Evolutionary conservation across 805 yeast genomes (phyloP), one percentile per base, ranked within the genome.

Genomic region (Kregervanrija delftensis): DNA sequence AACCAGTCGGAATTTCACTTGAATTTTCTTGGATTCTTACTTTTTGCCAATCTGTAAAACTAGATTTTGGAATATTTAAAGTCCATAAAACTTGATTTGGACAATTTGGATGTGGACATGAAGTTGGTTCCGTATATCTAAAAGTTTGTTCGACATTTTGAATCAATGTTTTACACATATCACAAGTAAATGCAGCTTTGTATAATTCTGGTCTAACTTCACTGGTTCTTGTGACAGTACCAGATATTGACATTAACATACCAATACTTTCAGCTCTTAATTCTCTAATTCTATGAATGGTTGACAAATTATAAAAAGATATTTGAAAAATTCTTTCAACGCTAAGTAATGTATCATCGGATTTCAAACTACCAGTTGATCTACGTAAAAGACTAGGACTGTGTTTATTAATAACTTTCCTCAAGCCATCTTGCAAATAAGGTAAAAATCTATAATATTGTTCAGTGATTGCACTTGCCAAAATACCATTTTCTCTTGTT

Each of bases 1-100:
- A 89, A 30, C 99, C 99, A 0, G 96, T 88, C 28, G 99, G 99
- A 46, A 91, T 91, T 65, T 91, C 98, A 55, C 74, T 85, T n/a
- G 97, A 82, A 58, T 91, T 93, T 60, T 91, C 99, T 63, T 91
- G 99, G 52, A 91, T 85, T 56, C 97, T 78, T 22, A 89, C 91
- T 52, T 85, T 85, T 64, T 91, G 99, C 99, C 99, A 91, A 70
- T 91, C 98, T 50, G 88, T 72, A 58, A 93, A 91, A 49, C 83
- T 86, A 0, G 96, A 86, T 63, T 88, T 87, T 33, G 85, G 66
- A 30, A 91, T 81, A 56, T 86, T 82, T 46, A 93, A 68, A 1
- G 95, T 79, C 95, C 96, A 91, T 44, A 79, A 72, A 2, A 85
- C 74, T 59, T 88, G 88, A 66, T 91, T 91, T 46, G 79, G 86